Conservation (phyloP, 2,329 filamentous ascomycete genomes). For the Aspergillus sp. region DNA sequence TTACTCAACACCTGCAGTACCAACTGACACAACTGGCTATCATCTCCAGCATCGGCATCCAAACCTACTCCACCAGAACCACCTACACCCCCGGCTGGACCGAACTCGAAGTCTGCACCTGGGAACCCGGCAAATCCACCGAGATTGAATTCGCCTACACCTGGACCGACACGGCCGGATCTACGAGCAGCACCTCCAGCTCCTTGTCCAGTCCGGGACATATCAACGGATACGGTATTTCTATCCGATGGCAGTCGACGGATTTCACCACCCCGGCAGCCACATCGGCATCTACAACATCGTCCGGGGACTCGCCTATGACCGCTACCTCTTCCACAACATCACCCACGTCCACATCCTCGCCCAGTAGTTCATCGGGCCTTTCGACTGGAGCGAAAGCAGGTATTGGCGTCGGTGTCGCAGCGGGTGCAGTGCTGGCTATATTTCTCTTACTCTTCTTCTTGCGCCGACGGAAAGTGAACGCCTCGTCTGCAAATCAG, state of each 20-base stretch:
- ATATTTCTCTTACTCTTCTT: background rate
- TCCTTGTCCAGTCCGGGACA: background rate
- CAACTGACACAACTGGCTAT: background rate
- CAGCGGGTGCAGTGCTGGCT: background rate
- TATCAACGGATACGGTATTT: constrained; percentile 1
- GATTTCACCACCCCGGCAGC: constrained; percentile 4
- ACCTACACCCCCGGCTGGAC: constrained; percentile 2
- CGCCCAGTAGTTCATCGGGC: background rate
- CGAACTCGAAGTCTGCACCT: constrained; percentile 1
- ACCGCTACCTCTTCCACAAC: background rate
- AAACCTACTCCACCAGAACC: background rate
- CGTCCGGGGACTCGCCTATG: background rate
- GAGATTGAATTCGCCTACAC: background rate
- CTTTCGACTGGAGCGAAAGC: background rate
- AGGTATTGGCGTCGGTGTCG: background rate
- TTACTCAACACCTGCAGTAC: background rate
- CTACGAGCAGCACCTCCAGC: background rate
- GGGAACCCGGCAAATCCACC: background rate
- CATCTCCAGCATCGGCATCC: background rate
- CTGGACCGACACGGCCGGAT: background rate
- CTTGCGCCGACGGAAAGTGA: background rate
- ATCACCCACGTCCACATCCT: background rate
- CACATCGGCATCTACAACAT: background rate
- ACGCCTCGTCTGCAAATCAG: rapidly evolving
- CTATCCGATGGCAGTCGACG: constrained; percentile 5